These are phyloP conservation scores for Sclerotinia borealis DNA, from an alignment of 2,329 filamentous ascomycete genomes.

Conservation along the genomic window DNA sequence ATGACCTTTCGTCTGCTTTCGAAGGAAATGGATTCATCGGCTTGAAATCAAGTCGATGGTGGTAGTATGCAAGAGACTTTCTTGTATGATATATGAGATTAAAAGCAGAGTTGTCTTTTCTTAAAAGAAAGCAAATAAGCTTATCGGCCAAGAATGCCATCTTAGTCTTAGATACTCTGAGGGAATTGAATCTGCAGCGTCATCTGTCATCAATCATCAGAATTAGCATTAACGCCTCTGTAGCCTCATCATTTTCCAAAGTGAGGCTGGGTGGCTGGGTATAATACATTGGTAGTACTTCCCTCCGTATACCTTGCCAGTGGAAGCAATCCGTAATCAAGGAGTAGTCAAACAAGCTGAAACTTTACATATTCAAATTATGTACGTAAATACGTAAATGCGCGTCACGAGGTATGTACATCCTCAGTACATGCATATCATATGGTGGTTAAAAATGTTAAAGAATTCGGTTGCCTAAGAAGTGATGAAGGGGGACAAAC, in stretches of 20 bases:
- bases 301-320: too few species aligned
- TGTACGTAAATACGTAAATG: neutral
- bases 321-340: neutral
- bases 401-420: neutral
- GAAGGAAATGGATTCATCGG: neutral
- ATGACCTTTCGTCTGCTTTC: slow-evolving; percentile 21
- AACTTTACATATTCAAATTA: neutral
- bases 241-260: neutral
- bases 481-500: neutral
- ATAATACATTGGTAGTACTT: too few species aligned
- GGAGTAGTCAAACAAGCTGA: neutral
- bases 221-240: neutral
- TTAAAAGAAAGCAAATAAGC: neutral
- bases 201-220: neutral
- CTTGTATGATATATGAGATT: neutral
- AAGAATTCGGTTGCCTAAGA: neutral
- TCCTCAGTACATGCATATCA: neutral
- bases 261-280: slow-evolving; percentile 5
- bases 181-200: neutral
- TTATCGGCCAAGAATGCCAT: neutral
- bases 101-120: neutral
- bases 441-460: neutral
- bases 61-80: neutral
- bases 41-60: neutral
- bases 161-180: neutral